Percentiles rank a stretch among this genome's conserved stretches.
phyloP scores from a whole-genome alignment of 192 early-diverging fungal species.

The Lobulomyces angularis region DNA sequence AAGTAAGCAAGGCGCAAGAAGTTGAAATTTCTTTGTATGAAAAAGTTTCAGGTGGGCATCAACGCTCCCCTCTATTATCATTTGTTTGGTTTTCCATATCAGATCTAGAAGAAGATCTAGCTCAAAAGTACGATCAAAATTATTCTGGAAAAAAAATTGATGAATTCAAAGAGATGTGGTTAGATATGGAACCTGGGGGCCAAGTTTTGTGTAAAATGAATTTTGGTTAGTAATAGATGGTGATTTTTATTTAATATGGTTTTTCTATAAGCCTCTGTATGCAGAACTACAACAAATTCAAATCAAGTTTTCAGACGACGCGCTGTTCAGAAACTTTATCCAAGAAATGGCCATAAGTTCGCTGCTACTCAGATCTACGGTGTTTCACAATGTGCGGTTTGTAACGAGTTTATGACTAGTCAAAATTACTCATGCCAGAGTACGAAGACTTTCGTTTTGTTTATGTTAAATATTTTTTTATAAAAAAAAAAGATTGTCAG shows the following conservation, averaged over 20 bases:
- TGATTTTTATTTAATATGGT: too few species aligned
- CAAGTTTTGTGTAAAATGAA: conserved; percentile 64
- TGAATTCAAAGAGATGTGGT: conserved; percentile 54
- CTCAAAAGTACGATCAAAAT: too few species aligned
- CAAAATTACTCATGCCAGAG: conserved; percentile 68
- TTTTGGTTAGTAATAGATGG: too few species aligned
- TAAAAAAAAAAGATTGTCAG: conserved; percentile 46
- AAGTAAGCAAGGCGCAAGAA: conserved; percentile 81
- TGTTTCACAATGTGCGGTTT: conserved; percentile 75
- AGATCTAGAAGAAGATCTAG: conserved; percentile 84
- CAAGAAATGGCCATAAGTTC: conserved; percentile 75
- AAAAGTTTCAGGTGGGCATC: conserved; percentile 23
- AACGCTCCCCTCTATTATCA: too few species aligned
- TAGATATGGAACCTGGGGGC: conserved; percentile 73
- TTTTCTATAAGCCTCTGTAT: conserved; percentile 2
- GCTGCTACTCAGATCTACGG: conserved; percentile 63
- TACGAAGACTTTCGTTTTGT: conserved; percentile 14
- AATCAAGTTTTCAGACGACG: too few species aligned
- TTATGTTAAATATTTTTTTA: conserved; percentile 1
- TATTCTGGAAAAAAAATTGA: conserved; percentile 8
- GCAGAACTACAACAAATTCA: conserved; percentile 12
- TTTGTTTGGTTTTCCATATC: conserved; percentile 82
- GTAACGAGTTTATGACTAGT: conserved; percentile 64
- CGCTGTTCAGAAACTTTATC: too few species aligned
- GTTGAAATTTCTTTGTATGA: conserved; percentile 82